Conservation (phyloP, 306 rosid genomes). For the Medicago truncatula region MtrunA17r5.0-ANR NC_053042.1:43323501-43324000, state of each 20-base stretch:
- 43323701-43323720: constrained; percentile 22
- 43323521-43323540: not conserved
- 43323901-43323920: not conserved
- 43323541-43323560: not conserved
- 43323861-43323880: not conserved
- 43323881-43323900: not conserved
- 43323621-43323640: not conserved
- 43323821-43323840: constrained; percentile 54
- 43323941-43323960: not conserved
- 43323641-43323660: no score
- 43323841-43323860: constrained; percentile 58
- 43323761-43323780: constrained; percentile 39
- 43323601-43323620: not conserved
- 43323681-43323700: not conserved
- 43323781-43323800: constrained; percentile 31
- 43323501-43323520: not conserved
- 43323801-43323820: constrained; percentile 49
- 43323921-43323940: not conserved
- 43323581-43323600: not conserved
- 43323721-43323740: constrained; percentile 27
- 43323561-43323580: constrained; percentile 3
- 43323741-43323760: constrained; percentile 7
- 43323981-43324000: not conserved
- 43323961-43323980: not conserved
- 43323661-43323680: not conserved